Evolutionary conservation across 2,329 filamentous ascomycete genomes (phyloP).

Genomic region (Amesomyces nigricolor): DNA sequence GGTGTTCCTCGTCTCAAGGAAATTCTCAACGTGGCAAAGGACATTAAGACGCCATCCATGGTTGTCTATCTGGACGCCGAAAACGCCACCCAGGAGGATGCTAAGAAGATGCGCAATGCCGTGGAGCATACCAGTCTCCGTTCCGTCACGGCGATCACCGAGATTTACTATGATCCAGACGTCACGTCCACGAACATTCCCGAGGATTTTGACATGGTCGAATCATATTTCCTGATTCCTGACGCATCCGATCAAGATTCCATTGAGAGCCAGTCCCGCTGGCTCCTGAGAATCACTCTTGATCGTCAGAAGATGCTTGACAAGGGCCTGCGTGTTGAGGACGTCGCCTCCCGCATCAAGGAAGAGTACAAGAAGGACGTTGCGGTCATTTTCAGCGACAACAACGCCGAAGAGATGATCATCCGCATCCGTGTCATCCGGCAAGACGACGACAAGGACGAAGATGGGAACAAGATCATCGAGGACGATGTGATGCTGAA

Average conservation of each 20-base stretch:
- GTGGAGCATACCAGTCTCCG: slow-evolving; percentile 94
- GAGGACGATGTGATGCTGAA: slow-evolving; percentile 92
- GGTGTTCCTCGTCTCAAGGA: slow-evolving; percentile 99
- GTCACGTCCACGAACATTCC: slow-evolving; percentile 79
- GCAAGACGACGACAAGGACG: slow-evolving; percentile 65
- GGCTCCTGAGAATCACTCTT: slow-evolving; percentile 88
- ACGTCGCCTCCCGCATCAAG: slow-evolving; percentile 86
- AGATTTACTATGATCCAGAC: slow-evolving; percentile 96
- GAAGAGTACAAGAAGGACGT: slow-evolving; percentile 79
- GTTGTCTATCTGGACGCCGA: slow-evolving; percentile 71
- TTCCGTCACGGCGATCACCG: slow-evolving; percentile 83
- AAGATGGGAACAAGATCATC: slow-evolving; percentile 54
- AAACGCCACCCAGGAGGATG: slow-evolving; percentile 66
- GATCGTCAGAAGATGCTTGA: slow-evolving; percentile 93
- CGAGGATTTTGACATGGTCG: slow-evolving; percentile 87
- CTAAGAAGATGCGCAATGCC: slow-evolving; percentile 77
- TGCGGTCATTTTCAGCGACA: slow-evolving; percentile 93
- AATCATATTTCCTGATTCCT: slow-evolving; percentile 92
- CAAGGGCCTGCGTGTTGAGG: slow-evolving; percentile 84
- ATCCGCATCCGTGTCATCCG: slow-evolving; percentile 83
- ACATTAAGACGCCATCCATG: slow-evolving; percentile 99
- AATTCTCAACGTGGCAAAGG: slow-evolving; percentile 94
- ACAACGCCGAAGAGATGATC: slow-evolving; percentile 92
- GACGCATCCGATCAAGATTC: slow-evolving; percentile 66
- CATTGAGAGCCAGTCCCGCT: slow-evolving; percentile 76